These are phyloP conservation scores for Talaromyces sp. DNA, from an alignment of 2,329 filamentous ascomycete genomes.

Conservation along the genomic window DNA sequence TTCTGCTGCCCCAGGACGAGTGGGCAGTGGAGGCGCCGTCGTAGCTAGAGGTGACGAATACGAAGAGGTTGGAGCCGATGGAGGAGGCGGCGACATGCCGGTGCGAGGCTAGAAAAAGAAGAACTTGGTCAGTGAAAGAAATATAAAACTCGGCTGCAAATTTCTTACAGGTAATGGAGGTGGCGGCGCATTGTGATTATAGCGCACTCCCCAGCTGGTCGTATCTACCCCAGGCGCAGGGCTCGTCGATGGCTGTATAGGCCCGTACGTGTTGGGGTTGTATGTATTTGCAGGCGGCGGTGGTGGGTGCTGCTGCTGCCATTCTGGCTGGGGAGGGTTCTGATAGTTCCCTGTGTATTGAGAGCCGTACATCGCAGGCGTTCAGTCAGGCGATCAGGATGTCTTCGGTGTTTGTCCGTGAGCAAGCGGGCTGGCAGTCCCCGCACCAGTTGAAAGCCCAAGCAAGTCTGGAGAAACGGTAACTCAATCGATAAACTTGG, in stretches of 20 bases:
- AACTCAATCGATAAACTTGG: neutral
- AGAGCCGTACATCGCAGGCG: conserved; percentile 28
- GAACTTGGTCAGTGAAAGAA: neutral
- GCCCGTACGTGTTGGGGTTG: conserved; percentile 30
- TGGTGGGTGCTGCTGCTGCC: conserved; percentile 18
- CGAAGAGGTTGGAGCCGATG: neutral
- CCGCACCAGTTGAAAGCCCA: neutral
- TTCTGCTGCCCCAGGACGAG: neutral
- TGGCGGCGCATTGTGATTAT: conserved; percentile 29
- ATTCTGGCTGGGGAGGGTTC: conserved; percentile 31
- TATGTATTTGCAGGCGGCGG: conserved; percentile 18
- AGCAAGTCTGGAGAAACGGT: neutral
- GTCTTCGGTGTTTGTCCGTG: neutral
- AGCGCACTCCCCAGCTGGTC: conserved; percentile 39
- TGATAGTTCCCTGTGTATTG: conserved; percentile 17
- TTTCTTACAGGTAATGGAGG: conserved; percentile 31
- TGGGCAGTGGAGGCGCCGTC: neutral
- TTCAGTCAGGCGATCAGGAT: neutral
- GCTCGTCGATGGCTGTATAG: conserved; percentile 21
- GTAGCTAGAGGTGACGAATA: conserved; percentile 1
- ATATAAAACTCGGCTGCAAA: neutral
- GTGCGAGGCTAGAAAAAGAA: conserved; percentile 6
- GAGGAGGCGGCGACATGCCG: conserved; percentile 3
- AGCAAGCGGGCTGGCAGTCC: neutral
- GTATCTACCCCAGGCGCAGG: conserved; percentile 23